Evolutionary conservation across 2,329 filamentous ascomycete genomes (phyloP).

Genomic region (Fusarium buharicum): DNA sequence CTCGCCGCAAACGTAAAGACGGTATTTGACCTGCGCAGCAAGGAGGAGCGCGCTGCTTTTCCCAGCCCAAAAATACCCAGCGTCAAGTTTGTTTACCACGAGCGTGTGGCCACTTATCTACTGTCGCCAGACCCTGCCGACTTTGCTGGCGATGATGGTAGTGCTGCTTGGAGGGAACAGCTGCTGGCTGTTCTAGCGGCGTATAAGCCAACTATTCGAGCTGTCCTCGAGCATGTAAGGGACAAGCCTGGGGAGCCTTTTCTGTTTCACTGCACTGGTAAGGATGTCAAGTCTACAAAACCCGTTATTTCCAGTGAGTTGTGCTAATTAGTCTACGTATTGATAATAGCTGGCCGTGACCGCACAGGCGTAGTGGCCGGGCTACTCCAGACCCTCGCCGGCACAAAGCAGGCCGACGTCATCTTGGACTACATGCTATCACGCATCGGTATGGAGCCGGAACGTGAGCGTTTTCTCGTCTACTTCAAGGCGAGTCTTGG

Average conservation of each 20-base stretch:
- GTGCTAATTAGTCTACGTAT: constrained; percentile 2
- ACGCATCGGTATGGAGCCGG: constrained; percentile 63
- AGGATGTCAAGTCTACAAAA: constrained; percentile 19
- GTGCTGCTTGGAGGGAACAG: constrained; percentile 57
- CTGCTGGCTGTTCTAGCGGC: constrained; percentile 59
- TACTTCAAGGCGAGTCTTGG: constrained; percentile 55
- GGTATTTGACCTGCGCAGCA: constrained; percentile 64
- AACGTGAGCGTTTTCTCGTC: constrained; percentile 58
- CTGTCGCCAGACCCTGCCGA: constrained; percentile 50
- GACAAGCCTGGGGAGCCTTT: constrained; percentile 58
- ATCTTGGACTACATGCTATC: constrained; percentile 64
- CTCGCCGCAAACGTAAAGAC: constrained; percentile 53
- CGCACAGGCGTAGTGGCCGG: constrained; percentile 63
- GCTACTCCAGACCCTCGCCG: constrained; percentile 62
- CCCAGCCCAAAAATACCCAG: constrained; percentile 59
- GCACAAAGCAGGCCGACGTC: constrained; percentile 55
- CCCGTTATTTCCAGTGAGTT: background rate
- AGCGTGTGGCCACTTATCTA: constrained; percentile 50
- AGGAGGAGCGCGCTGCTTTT: constrained; percentile 54
- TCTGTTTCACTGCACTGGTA: constrained; percentile 66
- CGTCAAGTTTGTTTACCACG: constrained; percentile 59
- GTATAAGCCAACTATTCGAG: constrained; percentile 56
- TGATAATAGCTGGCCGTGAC: constrained; percentile 61
- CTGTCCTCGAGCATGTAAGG: constrained; percentile 60
- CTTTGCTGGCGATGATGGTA: constrained; percentile 59